Percentiles rank a stretch among this genome's conserved stretches.
Conservation (phyloP, 257 asterid species). For the Solanum chmielewskii region DNA sequence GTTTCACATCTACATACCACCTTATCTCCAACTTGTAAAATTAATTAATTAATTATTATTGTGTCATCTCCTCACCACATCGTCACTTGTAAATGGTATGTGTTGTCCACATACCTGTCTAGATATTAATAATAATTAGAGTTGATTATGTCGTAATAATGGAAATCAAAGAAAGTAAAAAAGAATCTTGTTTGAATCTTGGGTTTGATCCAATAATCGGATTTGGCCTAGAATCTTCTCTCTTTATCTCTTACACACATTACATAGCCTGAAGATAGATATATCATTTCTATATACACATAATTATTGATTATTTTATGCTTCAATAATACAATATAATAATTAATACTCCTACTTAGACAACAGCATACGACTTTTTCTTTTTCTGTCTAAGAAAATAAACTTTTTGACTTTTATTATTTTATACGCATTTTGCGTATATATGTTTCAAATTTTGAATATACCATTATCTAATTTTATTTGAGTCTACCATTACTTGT, state of each 20-base stretch:
- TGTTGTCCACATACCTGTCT: not conserved
- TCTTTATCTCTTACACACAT: not conserved
- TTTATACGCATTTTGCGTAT: not conserved
- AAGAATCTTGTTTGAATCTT: not conserved
- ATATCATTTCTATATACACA: not conserved
- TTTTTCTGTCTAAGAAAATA: not conserved
- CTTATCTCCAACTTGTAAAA: not conserved
- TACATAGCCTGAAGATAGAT: not conserved
- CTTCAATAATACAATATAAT: not conserved
- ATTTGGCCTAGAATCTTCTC: not conserved
- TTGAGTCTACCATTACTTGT: not conserved
- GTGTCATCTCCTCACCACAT: not conserved
- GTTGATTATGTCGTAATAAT: not conserved
- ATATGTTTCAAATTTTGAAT: not conserved
- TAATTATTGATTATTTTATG: not conserved
- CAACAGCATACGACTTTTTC: not conserved
- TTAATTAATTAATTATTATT: too few species aligned
- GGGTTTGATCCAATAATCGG: not conserved
- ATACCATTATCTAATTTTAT: not conserved
- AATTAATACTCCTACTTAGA: not conserved
- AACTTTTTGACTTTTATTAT: not conserved
- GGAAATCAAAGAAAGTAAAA: not conserved
- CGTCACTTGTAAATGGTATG: not conserved
- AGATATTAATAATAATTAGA: not conserved
- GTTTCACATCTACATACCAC: not conserved